Percentiles rank a stretch among this genome's conserved stretches.
phyloP scores from a whole-genome alignment of 257 asterid genomes.

The Solanum paucissectum region DNA sequence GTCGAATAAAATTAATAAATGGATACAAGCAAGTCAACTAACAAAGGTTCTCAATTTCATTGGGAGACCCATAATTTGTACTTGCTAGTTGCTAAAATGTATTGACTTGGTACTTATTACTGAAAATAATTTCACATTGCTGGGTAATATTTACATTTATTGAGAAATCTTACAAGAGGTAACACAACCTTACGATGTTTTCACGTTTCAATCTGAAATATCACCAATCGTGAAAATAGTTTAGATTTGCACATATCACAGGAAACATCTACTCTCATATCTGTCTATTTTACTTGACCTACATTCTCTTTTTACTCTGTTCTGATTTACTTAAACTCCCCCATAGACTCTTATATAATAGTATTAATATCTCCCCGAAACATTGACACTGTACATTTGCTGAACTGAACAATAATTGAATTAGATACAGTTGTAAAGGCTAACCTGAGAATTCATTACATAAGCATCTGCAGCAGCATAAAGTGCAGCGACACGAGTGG shows the following conservation, averaged over 20 bases:
- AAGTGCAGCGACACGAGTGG: slow-evolving; percentile 87
- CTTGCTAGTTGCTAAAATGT: neutral
- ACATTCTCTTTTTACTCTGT: neutral
- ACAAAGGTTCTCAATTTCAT: neutral
- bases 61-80: neutral
- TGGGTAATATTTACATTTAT: neutral
- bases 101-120: neutral
- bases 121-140: neutral
- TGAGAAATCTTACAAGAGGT: neutral
- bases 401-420: neutral
- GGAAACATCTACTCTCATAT: neutral
- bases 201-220: neutral
- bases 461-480: slow-evolving; percentile 94
- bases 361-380: neutral
- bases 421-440: neutral
- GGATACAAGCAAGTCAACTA: neutral
- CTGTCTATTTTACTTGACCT: neutral
- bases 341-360: neutral
- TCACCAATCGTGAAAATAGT: neutral
- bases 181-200: neutral
- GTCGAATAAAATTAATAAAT: neutral
- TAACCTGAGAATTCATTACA: slow-evolving; percentile 96
- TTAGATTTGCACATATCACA: neutral
- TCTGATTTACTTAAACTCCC: neutral
- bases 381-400: neutral